Evolutionary conservation across 768 basidiomycete genomes (phyloP).

Genomic region (Leccinum aurantiacum): DNA sequence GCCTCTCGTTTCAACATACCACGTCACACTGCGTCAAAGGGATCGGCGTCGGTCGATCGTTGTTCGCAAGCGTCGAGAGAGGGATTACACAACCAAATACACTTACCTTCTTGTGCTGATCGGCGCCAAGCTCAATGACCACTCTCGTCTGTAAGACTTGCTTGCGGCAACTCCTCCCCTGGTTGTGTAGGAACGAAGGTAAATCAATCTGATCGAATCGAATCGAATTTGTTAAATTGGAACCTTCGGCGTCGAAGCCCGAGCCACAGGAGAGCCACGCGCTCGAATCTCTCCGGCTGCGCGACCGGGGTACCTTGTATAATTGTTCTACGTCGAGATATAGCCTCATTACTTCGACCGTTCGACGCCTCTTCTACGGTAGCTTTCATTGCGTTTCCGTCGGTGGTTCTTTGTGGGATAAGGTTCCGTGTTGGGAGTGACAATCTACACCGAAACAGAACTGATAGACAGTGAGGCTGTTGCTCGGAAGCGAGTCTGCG

Average conservation of each 20-base stretch:
- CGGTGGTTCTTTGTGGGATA: background rate
- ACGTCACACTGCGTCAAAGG: constrained; percentile 5
- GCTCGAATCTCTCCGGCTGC: constrained; percentile 25
- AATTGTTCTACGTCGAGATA: constrained; percentile 16
- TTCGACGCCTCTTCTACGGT: constrained; percentile 1
- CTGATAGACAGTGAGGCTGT: background rate
- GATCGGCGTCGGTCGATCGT: constrained; percentile 18
- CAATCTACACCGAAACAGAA: background rate
- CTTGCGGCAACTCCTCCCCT: constrained; percentile 6
- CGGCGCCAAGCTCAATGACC: constrained; percentile 14
- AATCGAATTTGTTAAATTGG: constrained; percentile 23
- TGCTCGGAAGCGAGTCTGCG: background rate
- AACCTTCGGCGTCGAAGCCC: constrained; percentile 17
- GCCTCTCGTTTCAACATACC: constrained; percentile 4
- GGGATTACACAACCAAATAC: constrained; percentile 2
- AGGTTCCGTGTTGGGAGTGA: background rate
- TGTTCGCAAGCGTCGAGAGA: constrained; percentile 5
- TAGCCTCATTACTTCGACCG: constrained; percentile 13
- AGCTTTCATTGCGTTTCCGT: background rate
- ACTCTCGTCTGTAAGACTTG: constrained; percentile 5
- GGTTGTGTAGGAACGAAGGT: constrained; percentile 16
- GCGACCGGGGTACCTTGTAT: constrained; percentile 14
- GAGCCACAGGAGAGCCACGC: constrained; percentile 20
- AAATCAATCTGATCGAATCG: constrained; percentile 27
- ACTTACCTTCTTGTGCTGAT: constrained; percentile 7